phyloP scores from a whole-genome alignment of 768 basidiomycete species.

The Lactarius hatsudake region DNA sequence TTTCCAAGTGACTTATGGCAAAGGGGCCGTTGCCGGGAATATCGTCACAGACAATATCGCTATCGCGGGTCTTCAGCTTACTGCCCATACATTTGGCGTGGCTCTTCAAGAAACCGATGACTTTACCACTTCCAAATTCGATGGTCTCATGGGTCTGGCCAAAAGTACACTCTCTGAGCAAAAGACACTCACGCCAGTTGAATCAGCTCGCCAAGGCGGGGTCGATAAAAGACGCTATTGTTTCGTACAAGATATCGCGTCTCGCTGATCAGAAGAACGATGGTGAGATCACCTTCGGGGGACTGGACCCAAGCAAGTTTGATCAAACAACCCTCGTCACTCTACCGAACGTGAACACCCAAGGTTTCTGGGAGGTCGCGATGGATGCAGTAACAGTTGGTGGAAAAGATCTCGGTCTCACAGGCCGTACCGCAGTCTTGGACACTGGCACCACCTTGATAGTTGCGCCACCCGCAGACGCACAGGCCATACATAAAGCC shows the following conservation, averaged over 20 bases:
- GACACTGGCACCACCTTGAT: slow-evolving; percentile 51
- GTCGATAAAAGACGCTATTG: slow-evolving; percentile 60
- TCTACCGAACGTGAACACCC: slow-evolving; percentile 56
- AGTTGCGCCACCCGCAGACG: slow-evolving; percentile 45
- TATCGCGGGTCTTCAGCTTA: slow-evolving; percentile 60
- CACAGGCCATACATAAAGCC: slow-evolving; percentile 48
- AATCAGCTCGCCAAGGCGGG: slow-evolving; percentile 59
- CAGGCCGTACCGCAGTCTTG: slow-evolving; percentile 65
- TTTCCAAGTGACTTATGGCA: slow-evolving; percentile 67
- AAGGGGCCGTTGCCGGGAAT: slow-evolving; percentile 62
- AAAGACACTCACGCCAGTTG: slow-evolving; percentile 62
- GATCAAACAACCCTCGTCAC: slow-evolving; percentile 54
- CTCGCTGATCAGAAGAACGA: slow-evolving; percentile 66
- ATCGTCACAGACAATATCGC: slow-evolving; percentile 61
- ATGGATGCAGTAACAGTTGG: slow-evolving; percentile 60
- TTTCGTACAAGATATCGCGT: slow-evolving; percentile 79
- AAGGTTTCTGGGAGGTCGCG: slow-evolving; percentile 80
- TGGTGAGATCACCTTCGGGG: slow-evolving; percentile 82
- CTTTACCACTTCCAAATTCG: slow-evolving; percentile 57
- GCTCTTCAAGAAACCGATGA: slow-evolving; percentile 56
- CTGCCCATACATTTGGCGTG: slow-evolving; percentile 65
- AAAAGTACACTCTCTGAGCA: slow-evolving; percentile 68
- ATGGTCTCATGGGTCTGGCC: slow-evolving; percentile 78
- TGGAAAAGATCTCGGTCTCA: slow-evolving; percentile 49
- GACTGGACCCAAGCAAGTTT: slow-evolving; percentile 69